Percentiles rank a stretch among this genome's conserved stretches.
phyloP scores from a whole-genome alignment of 1,284 basidiomycete genomes.

The Fistulinella cinereoalba region DNA sequence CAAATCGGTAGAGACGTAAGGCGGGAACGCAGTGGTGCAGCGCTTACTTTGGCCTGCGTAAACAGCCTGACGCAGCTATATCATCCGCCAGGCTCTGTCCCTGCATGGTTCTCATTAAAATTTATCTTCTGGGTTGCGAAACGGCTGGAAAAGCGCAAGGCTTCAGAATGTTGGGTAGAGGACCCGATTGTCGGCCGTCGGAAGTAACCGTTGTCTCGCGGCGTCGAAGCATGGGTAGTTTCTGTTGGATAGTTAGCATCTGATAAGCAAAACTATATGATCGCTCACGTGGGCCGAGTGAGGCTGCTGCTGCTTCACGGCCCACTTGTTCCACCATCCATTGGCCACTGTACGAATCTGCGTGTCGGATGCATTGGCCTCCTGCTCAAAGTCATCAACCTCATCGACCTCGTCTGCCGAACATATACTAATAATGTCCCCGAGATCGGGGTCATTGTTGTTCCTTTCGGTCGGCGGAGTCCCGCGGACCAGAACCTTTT shows the following conservation, averaged over 20 bases:
- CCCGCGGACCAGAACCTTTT: slow-evolving; percentile 37
- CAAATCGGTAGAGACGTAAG: slow-evolving; percentile 13
- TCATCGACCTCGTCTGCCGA: slow-evolving; percentile 50
- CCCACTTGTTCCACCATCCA: slow-evolving; percentile 63
- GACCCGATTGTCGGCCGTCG: slow-evolving; percentile 37
- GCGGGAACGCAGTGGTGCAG: slow-evolving; percentile 2
- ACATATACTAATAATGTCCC: slow-evolving; percentile 43
- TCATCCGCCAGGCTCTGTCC: not conserved
- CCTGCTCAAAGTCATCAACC: slow-evolving; percentile 28
- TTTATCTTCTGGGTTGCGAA: slow-evolving; percentile 6
- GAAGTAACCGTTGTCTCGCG: slow-evolving; percentile 48
- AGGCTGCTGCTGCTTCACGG: slow-evolving; percentile 27
- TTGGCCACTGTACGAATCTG: slow-evolving; percentile 47
- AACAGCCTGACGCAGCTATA: slow-evolving; percentile 5
- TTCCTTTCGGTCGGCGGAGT: slow-evolving; percentile 32
- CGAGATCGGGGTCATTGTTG: slow-evolving; percentile 45
- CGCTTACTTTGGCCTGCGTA: slow-evolving; percentile 14
- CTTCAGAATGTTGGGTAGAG: slow-evolving; percentile 18
- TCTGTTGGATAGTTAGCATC: slow-evolving; percentile 25
- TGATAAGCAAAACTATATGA: slow-evolving; percentile 9
- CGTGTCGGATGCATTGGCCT: slow-evolving; percentile 26
- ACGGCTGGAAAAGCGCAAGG: slow-evolving; percentile 18
- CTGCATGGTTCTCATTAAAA: slow-evolving; percentile 9
- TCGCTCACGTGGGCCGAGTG: slow-evolving; percentile 21
- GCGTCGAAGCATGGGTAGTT: slow-evolving; percentile 37